These are phyloP conservation scores for Lichenothelia convexa DNA, from an alignment of 495 filamentous ascomycete genomes.

Conservation along the genomic window DNA sequence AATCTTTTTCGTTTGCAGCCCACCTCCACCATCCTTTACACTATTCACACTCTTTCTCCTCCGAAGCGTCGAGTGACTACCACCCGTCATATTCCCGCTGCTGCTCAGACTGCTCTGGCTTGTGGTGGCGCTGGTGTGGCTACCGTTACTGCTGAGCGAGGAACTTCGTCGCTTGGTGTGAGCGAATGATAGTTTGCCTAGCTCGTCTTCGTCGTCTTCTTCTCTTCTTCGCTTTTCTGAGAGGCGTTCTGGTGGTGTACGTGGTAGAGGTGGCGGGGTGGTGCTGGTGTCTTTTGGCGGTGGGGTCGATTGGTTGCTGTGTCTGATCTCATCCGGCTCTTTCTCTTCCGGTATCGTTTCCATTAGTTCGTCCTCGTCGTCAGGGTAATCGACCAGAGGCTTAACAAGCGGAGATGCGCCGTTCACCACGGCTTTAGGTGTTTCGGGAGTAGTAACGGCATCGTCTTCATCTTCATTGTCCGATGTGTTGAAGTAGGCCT, in stretches of 20 bases:
- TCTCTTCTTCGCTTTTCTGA: constrained; percentile 82
- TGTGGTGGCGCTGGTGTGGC: not conserved
- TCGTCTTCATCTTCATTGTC: constrained; percentile 73
- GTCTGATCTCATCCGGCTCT: not conserved
- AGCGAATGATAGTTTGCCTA: constrained; percentile 21
- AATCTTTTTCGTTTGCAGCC: constrained; percentile 16
- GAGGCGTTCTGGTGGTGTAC: constrained; percentile 51
- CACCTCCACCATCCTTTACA: constrained; percentile 18
- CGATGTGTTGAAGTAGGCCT: constrained; percentile 84
- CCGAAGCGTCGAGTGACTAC: constrained; percentile 10
- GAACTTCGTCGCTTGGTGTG: constrained; percentile 17
- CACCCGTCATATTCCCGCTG: not conserved
- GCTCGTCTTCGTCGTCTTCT: constrained; percentile 47
- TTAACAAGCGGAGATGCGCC: constrained; percentile 40
- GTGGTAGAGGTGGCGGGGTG: constrained; percentile 10
- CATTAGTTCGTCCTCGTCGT: constrained; percentile 51
- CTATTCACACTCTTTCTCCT: constrained; percentile 14
- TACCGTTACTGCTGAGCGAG: not conserved
- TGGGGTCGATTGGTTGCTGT: constrained; percentile 3
- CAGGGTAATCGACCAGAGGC: constrained; percentile 77
- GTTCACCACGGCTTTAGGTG: constrained; percentile 14
- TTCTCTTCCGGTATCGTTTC: constrained; percentile 30
- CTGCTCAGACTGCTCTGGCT: not conserved
- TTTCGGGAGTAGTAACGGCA: constrained; percentile 12
- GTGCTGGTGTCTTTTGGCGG: constrained; percentile 16